Evolutionary conservation across 345 rosid species (phyloP).

Genomic region (Camelina laxa): DNA sequence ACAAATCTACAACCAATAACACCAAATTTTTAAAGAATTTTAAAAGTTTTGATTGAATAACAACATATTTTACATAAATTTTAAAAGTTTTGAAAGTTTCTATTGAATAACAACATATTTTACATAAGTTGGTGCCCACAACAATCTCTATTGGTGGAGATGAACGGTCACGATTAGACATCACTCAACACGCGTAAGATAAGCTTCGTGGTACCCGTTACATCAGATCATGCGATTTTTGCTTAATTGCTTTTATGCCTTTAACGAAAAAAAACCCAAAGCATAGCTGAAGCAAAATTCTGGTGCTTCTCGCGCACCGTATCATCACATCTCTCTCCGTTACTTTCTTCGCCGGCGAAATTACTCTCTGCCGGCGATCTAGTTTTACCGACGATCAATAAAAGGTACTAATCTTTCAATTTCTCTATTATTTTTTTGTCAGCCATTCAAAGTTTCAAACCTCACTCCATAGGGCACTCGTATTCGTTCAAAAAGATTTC

Average conservation of each 20-base stretch:
- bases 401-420: conserved; percentile 34
- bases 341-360: conserved; percentile 33
- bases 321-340: conserved; percentile 14
- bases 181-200: conserved; percentile 48
- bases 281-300: conserved; percentile 41
- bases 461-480: not conserved
- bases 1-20: too few species aligned
- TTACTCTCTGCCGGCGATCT: conserved; percentile 33
- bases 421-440: not conserved
- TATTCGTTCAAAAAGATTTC: not conserved
- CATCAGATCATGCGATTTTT: conserved; percentile 44
- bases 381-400: conserved; percentile 37
- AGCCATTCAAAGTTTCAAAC: not conserved
- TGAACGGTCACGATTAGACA: conserved; percentile 44
- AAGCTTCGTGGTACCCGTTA: conserved; percentile 36
- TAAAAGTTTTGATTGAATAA: too few species aligned
- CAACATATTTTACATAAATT: too few species aligned
- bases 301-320: conserved; percentile 51
- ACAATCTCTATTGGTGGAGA: not conserved
- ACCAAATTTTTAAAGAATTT: too few species aligned
- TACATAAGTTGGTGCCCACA: conserved; percentile 24
- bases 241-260: conserved; percentile 17
- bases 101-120: too few species aligned
- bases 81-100: too few species aligned
- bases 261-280: conserved; percentile 24